These are phyloP conservation scores for Clohesyomyces aquaticus DNA, from an alignment of 495 filamentous ascomycete species.

Conservation along the genomic window DNA sequence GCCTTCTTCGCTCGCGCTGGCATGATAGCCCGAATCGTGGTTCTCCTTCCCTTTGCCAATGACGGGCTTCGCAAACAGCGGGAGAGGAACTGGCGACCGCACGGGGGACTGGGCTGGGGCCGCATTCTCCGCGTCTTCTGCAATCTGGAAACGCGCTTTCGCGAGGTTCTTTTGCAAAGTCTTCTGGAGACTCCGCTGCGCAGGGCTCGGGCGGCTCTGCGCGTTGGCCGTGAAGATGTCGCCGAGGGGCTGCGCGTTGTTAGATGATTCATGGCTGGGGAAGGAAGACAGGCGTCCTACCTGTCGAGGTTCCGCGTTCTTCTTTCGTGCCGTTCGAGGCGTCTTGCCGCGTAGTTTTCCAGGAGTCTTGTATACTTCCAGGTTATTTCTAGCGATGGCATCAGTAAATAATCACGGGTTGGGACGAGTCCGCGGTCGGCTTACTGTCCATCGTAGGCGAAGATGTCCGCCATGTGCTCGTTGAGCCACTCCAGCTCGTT, in stretches of 20 bases:
- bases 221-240: conserved; percentile 73
- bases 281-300: conserved; percentile 51
- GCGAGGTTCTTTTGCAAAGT: conserved; percentile 35
- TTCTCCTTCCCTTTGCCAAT: conserved; percentile 30
- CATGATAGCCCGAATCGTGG: conserved; percentile 5
- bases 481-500: conserved; percentile 96
- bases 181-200: conserved; percentile 31
- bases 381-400: conserved; percentile 65
- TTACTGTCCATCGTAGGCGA: conserved; percentile 81
- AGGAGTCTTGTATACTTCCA: conserved; percentile 94
- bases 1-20: neutral
- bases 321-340: conserved; percentile 78
- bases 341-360: conserved; percentile 94
- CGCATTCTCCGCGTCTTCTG: conserved; percentile 26
- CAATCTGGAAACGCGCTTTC: conserved; percentile 42
- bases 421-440: conserved; percentile 44
- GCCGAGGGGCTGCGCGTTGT: conserved; percentile 67
- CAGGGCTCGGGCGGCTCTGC: conserved; percentile 41
- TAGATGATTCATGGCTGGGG: neutral
- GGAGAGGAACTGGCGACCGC: conserved; percentile 11
- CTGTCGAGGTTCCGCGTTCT: conserved; percentile 66
- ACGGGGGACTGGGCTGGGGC: conserved; percentile 19
- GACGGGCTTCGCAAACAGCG: conserved; percentile 11
- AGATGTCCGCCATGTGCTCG: conserved; percentile 94
- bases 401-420: conserved; percentile 22